Evolutionary conservation across 1,139 yeast genomes (phyloP).

Genomic region (Saccharomyces hybrid): DNA sequence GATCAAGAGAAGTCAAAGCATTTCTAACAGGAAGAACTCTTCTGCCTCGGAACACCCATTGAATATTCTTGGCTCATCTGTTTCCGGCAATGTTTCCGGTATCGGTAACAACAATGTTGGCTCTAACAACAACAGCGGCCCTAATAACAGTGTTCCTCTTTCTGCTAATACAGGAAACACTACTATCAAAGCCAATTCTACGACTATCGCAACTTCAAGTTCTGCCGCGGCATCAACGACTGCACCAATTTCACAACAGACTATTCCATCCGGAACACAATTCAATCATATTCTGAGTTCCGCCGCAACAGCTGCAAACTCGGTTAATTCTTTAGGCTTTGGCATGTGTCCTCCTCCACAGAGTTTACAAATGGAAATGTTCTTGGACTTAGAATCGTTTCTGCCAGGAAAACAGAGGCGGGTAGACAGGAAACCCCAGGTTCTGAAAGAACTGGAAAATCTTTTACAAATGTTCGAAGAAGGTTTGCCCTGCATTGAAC

Average conservation of each 20-base stretch:
- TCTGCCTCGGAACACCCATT: slow-evolving; percentile 4
- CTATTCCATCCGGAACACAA: neutral
- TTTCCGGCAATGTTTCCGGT: neutral
- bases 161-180: neutral
- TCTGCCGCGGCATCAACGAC: neutral
- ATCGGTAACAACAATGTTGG: neutral
- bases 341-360: slow-evolving; percentile 25
- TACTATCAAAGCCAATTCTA: neutral
- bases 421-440: slow-evolving; percentile 26
- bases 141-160: neutral
- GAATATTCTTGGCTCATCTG: slow-evolving; percentile 5
- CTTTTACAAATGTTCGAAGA: slow-evolving; percentile 27
- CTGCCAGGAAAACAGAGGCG: slow-evolving; percentile 9
- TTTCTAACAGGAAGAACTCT: slow-evolving; percentile 16
- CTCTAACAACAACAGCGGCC: neutral
- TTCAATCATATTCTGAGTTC: slow-evolving; percentile 2
- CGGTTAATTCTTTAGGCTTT: neutral
- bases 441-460: slow-evolving; percentile 24
- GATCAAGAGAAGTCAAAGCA: slow-evolving; percentile 24
- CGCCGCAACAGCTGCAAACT: slow-evolving; percentile 1
- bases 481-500: slow-evolving; percentile 26
- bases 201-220: neutral
- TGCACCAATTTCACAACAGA: neutral
- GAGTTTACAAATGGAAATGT: slow-evolving; percentile 23
- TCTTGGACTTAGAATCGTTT: slow-evolving; percentile 21